Base-by-base conservation (phyloP, 1,284 basidiomycete genomes). In the Papiliotrema terrestris region DNA sequence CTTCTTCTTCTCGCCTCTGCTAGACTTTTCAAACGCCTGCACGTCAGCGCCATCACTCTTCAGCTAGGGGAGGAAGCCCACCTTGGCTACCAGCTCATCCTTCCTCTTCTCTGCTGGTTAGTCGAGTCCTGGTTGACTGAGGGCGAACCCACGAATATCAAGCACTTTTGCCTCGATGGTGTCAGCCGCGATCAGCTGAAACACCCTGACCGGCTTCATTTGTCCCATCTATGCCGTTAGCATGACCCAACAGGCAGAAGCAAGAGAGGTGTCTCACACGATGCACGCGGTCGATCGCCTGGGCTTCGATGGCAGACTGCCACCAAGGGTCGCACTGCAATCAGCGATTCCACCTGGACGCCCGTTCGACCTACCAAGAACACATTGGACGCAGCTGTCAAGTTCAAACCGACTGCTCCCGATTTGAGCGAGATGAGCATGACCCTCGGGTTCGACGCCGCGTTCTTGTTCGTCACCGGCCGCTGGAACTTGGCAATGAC, bases 321-420 rank as follows among this genome's bases (percentile, higher is more conserved):
- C 78, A 79, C 70, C 78, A 78, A 39, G 91, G 91, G 73, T 94
- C 91, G 43, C 70, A 72, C 68, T 68, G 54, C 20, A 22, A 49
- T 67, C 57, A 66, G 55, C 37, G 29, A 13, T n/a, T 15, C 39
- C 9, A 26, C 1, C 26, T 19, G 3, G 2, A 38, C 19, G 26
- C 17, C 32, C 8, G 5, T 6, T 32, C 23, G 29, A 81, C 87
- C 80, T 63, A 91, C 74, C 84, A 94, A 74, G 68, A 88, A 91
- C 1, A 94, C 88, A 69, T 92, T 89, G 67, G 91, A 92, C 1
- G 91, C 91, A 15, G 89, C 88, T 0, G 91, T 94, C 57, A 94
- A 75, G 71, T 94, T 94, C 52, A 94, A 78, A 3, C 91, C 91
- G 23, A 93, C 81, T 2, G 91, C 90, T 15, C 79, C 79, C 2